Conservation (phyloP, 176 grass and related monocot species). For the Rhynchospora pubera region DNA sequence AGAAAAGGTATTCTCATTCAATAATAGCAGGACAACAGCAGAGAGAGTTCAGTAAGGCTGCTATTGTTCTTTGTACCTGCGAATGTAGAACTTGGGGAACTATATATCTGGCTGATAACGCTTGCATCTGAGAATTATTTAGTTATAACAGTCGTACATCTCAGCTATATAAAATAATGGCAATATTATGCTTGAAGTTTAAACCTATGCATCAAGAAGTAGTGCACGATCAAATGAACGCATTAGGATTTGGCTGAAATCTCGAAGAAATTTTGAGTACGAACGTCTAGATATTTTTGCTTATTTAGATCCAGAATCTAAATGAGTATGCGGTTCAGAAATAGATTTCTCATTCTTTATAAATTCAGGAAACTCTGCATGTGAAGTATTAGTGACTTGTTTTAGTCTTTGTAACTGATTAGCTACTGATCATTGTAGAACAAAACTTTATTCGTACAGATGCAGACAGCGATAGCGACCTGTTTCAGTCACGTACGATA, state of each 20-base stretch:
- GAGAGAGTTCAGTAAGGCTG: no score
- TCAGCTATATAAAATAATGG: no score
- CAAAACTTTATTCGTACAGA: not conserved
- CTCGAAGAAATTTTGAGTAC: no score
- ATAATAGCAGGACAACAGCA: no score
- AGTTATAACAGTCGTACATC: not conserved
- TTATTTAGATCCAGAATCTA: not conserved
- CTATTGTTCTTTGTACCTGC: not conserved
- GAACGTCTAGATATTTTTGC: not conserved
- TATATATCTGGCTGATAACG: not conserved
- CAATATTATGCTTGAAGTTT: not conserved
- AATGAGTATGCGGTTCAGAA: not conserved
- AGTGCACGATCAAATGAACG: not conserved
- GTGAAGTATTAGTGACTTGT: not conserved
- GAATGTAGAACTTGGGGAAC: not conserved
- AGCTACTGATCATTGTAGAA: not conserved
- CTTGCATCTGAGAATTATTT: not conserved
- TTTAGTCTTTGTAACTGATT: no score
- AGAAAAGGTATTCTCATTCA: not conserved
- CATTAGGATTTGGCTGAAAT: not conserved
- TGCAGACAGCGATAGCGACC: not conserved
- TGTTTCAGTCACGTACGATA: not conserved
- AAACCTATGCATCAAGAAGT: not conserved
- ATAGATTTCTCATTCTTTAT: not conserved
- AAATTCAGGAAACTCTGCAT: not conserved